Percentiles rank a stretch among this genome's conserved stretches.
Conservation (phyloP, 441 rosid genomes). For the Iberis amara region DNA sequence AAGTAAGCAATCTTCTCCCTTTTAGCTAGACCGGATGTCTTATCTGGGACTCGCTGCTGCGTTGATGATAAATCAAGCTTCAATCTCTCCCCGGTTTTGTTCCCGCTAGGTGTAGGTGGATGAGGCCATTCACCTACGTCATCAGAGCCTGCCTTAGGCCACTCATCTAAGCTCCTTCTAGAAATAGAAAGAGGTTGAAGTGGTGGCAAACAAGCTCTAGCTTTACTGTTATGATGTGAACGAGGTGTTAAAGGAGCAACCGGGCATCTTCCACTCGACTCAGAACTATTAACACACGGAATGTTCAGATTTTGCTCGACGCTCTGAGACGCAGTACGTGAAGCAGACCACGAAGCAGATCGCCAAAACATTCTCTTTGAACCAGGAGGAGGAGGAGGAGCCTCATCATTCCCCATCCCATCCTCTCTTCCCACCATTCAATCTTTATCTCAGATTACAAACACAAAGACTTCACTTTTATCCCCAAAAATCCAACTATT, state of each 20-base stretch:
- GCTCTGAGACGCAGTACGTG: slow-evolving; percentile 59
- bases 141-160: slow-evolving; percentile 94
- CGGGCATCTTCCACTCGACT: slow-evolving; percentile 51
- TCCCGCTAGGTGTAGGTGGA: slow-evolving; percentile 81
- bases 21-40: slow-evolving; percentile 64
- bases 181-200: slow-evolving; percentile 87
- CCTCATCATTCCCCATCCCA: slow-evolving; percentile 42
- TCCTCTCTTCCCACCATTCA: slow-evolving; percentile 91
- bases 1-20: slow-evolving; percentile 89
- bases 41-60: slow-evolving; percentile 57
- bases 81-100: slow-evolving; percentile 72
- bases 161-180: slow-evolving; percentile 86
- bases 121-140: slow-evolving; percentile 95
- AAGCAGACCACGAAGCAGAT: slow-evolving; percentile 94
- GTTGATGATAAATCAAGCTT: slow-evolving; percentile 87
- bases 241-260: slow-evolving; percentile 81
- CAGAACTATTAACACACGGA: slow-evolving; percentile 44
- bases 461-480: slow-evolving; percentile 24
- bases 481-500: slow-evolving; percentile 18
- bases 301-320: slow-evolving; percentile 41
- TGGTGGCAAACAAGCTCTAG: slow-evolving; percentile 86
- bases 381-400: slow-evolving; percentile 35
- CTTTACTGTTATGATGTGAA: slow-evolving; percentile 75
- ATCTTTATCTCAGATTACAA: slow-evolving; percentile 25
- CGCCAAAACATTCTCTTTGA: slow-evolving; percentile 82